Percentiles rank a stretch among this genome's conserved stretches.
Evolutionary conservation across 2,329 filamentous ascomycete species (phyloP).

Genomic region (Aphanocladium album): DNA sequence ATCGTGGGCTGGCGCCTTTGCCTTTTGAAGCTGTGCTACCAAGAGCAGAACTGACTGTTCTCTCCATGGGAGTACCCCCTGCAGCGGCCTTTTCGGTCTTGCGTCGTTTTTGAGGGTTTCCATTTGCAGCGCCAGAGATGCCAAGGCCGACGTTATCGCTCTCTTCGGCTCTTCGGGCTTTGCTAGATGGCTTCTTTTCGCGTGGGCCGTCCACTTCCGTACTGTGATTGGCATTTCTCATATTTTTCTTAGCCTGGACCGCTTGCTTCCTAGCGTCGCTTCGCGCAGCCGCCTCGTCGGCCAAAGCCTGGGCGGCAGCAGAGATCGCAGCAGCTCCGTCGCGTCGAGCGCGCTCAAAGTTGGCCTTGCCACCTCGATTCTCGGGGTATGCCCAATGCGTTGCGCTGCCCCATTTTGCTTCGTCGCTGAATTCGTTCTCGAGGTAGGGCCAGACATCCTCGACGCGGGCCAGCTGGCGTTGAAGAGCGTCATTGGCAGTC

Average conservation of each 20-base stretch:
- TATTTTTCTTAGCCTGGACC: slow-evolving; percentile 68
- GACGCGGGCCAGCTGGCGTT: slow-evolving; percentile 77
- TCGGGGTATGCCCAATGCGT: slow-evolving; percentile 95
- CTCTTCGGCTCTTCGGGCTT: slow-evolving; percentile 59
- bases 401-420: slow-evolving; percentile 85
- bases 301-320: slow-evolving; percentile 69
- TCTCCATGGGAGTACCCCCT: slow-evolving; percentile 54
- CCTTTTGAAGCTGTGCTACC: slow-evolving; percentile 48
- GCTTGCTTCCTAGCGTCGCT: slow-evolving; percentile 83
- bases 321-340: slow-evolving; percentile 76
- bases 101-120: slow-evolving; percentile 64
- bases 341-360: slow-evolving; percentile 68
- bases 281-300: slow-evolving; percentile 76
- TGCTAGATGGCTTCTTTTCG: slow-evolving; percentile 62
- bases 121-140: slow-evolving; percentile 50
- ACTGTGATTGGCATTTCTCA: slow-evolving; percentile 64
- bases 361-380: slow-evolving; percentile 63
- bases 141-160: slow-evolving; percentile 56
- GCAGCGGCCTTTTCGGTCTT: slow-evolving; percentile 68
- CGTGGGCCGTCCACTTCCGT: slow-evolving; percentile 73
- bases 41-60: slow-evolving; percentile 59
- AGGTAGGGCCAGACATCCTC: slow-evolving; percentile 84
- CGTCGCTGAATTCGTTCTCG: slow-evolving; percentile 85
- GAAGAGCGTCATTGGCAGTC: slow-evolving; percentile 83
- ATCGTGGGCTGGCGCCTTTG: slow-evolving; percentile 60